Evolutionary conservation across 257 asterid genomes (phyloP), one percentile per base, ranked within the genome.

Genomic region (Linaria vulgaris): DNA sequence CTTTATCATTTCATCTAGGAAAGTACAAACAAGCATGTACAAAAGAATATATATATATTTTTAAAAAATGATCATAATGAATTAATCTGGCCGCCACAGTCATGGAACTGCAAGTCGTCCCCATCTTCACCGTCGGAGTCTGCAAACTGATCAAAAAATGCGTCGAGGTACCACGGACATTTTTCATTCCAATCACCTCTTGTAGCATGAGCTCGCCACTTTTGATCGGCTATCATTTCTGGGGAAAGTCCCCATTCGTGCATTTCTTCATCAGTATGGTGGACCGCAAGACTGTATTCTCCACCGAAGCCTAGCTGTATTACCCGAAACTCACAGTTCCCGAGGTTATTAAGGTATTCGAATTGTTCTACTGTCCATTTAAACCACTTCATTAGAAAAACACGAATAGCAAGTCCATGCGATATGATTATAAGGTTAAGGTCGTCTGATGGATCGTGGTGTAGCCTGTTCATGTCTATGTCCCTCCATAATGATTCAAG

Each of bases 401-500:
- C 90, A 12, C 86, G 86, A 17, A 80, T 72, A 16, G 90, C 90
- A 9, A 83, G 86, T 10, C 90, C 90, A 17, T 83, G 86, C 12
- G 86, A 83, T 41, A 83, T 41, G 58, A 83, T 83, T 39, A 83
- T 56, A 2, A 83, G 83, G 56, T 83, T 83, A 15, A 83, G 79
- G 24, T 80, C 81, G 5, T 80, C 79, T 1, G 78, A 19, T 6
- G 75, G 58, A 43, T 74, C 70, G 0, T 66, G 78, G 47, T 71
- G 75, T 23, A 83, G 83, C 79, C 90, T 73, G 69, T 73, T 71
- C 86, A 83, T 78, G 46, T 80, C 90, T 66, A 83, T 83, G 76
- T 83, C 90, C 83, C 90, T 80, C 90, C 90, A 83, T 38, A 83
- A 51, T 24, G 86, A 80, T 73, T 83, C 90, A 13, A 83, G 86